Percentiles rank a stretch among this genome's conserved stretches.
Conservation (phyloP, 2,329 filamentous ascomycete genomes). For the Fusarium caatingaense region DNA sequence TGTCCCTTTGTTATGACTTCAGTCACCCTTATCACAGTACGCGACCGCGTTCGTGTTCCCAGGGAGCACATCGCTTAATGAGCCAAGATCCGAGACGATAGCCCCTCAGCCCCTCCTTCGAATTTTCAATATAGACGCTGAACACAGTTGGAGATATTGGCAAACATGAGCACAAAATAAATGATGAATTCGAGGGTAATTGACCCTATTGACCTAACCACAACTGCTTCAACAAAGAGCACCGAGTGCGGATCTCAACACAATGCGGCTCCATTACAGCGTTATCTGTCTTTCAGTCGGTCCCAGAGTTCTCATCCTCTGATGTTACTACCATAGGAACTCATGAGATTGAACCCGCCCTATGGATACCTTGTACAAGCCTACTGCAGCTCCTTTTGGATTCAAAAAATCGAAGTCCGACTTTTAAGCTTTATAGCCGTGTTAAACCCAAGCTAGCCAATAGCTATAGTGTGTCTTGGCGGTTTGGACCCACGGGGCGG, state of each 20-base stretch:
- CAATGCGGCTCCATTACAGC: background rate
- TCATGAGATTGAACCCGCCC: too few relatives aligned
- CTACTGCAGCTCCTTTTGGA: too few relatives aligned
- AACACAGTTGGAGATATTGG: constrained; percentile 29
- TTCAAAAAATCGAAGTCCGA: too few relatives aligned
- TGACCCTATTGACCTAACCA: constrained; percentile 20
- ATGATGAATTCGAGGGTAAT: constrained; percentile 31
- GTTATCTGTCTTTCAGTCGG: background rate
- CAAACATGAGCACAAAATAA: constrained; percentile 26
- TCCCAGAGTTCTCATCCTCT: background rate
- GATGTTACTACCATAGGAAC: too few relatives aligned
- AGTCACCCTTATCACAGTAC: constrained; percentile 25
- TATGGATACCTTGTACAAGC: too few relatives aligned
- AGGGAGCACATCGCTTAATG: constrained; percentile 20
- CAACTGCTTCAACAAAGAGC: background rate
- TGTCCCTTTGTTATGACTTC: constrained; percentile 39
- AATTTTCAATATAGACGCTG: background rate
- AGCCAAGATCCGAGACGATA: constrained; percentile 11
- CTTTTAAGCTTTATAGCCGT: too few relatives aligned
- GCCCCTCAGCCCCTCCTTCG: constrained; percentile 21
- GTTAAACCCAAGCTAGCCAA: too few relatives aligned
- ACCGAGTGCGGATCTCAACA: background rate
- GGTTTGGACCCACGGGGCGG: too few relatives aligned
- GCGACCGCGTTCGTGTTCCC: constrained; percentile 22
- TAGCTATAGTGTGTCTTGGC: too few relatives aligned